Base-by-base conservation (phyloP, 1,139 yeast genomes). In the Suzukiozyma palmioleophila region DNA sequence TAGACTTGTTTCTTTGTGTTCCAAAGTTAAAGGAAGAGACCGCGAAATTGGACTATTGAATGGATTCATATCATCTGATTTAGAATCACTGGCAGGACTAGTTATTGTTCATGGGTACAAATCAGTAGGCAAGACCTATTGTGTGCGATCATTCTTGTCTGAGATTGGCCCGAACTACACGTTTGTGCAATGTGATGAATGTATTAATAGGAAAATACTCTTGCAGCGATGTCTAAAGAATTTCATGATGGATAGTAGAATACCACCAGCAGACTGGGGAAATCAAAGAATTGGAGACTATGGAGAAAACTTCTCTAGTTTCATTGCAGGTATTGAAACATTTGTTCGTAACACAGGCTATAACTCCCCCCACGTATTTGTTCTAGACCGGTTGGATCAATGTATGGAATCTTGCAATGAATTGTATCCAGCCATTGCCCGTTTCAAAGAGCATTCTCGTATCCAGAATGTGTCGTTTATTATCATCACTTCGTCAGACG, bases 331-430 rank as follows among this genome's bases (percentile, higher is more conserved):
- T 2, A 46, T 79, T 21, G 68, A 64, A 40, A 62, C 55, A 26
- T 71, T 73, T 43, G 54, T 69, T 15, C 48, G 49, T 8, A 59
- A 58, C 4, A 50, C 65, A 0, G 46, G 50, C 0, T 72, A 69
- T 44, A 36, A 46, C 0, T 59, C 64, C 2, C 66, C 63, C n/a
- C 83, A 79, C 48, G 69, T 78, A 5, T 55, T 81, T 31, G 79
- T 81, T 0, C 59, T 81, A n/a, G 87, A 81, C 48, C 57, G 81
- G 9, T 64, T 77, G 26, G 86, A 81, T 50, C 71, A 69, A 43
- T 65, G 81, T 33, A 69, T 71, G 49, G 86, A 78, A 30, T 63
- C 68, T 18, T 60, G 71, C 0, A 60, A 64, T 11, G 76, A 69
- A 8, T 45, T 80, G 8, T 64, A 70, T 41, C 57, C 66, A n/a